Percentiles rank a stretch among this genome's conserved stretches.
These are phyloP conservation scores for Xylaria sp. DNA, from an alignment of 2,329 filamentous ascomycete genomes.

Conservation along the genomic window DNA sequence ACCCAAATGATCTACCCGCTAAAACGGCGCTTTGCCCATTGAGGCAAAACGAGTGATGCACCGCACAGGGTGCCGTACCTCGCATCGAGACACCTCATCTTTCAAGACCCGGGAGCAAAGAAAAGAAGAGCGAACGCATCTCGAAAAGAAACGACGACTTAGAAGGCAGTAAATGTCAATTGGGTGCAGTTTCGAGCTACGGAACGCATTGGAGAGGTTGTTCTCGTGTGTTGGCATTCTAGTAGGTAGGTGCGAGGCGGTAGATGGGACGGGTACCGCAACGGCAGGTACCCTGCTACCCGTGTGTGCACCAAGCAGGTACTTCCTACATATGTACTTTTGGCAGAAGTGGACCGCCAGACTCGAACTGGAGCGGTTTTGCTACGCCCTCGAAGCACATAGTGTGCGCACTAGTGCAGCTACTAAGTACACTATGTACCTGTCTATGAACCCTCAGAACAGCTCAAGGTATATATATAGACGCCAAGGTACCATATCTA, in stretches of 20 bases:
- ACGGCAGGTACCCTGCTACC: no score
- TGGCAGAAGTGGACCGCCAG: not conserved
- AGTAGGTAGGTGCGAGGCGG: not conserved
- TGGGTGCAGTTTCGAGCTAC: not conserved
- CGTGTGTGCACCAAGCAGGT: not conserved
- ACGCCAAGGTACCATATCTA: not conserved
- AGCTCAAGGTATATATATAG: not conserved
- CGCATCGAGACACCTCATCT: not conserved
- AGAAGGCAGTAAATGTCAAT: not conserved
- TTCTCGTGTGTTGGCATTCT: no score
- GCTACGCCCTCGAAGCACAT: not conserved
- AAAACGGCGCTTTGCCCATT: not conserved
- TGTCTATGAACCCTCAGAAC: no score
- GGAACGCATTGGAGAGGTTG: no score
- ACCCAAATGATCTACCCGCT: constrained; percentile 1
- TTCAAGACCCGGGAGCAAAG: not conserved
- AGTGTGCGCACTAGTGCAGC: not conserved
- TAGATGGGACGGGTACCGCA: not conserved
- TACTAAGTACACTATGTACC: not conserved
- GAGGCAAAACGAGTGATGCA: not conserved
- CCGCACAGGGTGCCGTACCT: not conserved
- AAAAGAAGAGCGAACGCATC: not conserved
- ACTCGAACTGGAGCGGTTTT: not conserved
- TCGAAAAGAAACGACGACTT: not conserved
- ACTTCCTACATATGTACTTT: not conserved